A percentile compares a stretch with the other conserved stretches of the same genome.
Evolutionary conservation across 2,329 filamentous ascomycete genomes (phyloP).

Genomic region (Berkeleyomyces basicola): DNA sequence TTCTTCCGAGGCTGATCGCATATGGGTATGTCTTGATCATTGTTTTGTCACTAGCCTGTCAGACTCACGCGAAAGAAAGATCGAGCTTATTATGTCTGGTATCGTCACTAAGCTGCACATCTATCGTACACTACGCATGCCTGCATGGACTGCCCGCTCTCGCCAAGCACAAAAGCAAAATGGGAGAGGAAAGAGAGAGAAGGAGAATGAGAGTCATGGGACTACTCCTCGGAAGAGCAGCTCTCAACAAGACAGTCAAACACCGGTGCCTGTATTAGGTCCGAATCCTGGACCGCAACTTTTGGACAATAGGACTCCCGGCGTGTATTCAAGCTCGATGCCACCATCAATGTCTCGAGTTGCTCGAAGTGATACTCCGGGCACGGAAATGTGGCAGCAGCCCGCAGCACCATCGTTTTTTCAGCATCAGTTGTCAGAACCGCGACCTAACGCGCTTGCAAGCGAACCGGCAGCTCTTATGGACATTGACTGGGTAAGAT

Average conservation of each 20-base stretch:
- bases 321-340: background rate
- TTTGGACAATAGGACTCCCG: background rate
- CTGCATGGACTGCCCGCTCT: background rate
- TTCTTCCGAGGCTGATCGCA: constrained; percentile 42
- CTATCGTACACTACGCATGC: constrained; percentile 12
- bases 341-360: background rate
- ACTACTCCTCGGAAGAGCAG: background rate
- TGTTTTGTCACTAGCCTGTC: constrained; percentile 45
- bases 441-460: background rate
- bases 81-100: constrained; percentile 27
- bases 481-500: constrained; percentile 7
- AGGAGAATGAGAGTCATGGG: background rate
- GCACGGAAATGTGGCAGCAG: background rate
- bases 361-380: background rate
- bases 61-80: constrained; percentile 26
- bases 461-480: background rate
- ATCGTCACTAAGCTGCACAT: constrained; percentile 15
- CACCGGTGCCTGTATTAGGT: background rate
- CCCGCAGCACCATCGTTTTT: background rate
- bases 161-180: background rate
- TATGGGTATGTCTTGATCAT: constrained; percentile 57
- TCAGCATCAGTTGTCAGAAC: background rate
- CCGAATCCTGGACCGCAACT: background rate
- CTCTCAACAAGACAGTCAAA: background rate
- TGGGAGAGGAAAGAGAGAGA: background rate